A percentile compares a stretch with the other conserved stretches of the same genome.
Evolutionary conservation across 108 stramenopile genomes (phyloP).

Genomic region (Conticribra guillardii): DNA sequence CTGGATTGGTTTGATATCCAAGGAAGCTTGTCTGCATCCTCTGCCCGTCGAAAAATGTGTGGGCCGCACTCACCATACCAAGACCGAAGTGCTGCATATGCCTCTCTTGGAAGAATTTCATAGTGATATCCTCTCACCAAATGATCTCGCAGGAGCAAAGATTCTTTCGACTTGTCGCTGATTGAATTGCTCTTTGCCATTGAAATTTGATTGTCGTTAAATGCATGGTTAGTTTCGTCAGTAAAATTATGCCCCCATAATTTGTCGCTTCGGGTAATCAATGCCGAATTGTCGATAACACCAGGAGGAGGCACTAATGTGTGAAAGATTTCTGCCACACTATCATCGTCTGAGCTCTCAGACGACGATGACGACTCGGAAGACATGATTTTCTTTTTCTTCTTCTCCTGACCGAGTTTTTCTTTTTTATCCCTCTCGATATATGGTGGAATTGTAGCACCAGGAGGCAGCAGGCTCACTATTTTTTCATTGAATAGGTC

Average conservation of each 20-base stretch:
- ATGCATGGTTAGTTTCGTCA: not conserved
- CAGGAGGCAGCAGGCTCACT: constrained; percentile 25
- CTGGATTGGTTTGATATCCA: not conserved
- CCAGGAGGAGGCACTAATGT: constrained; percentile 41
- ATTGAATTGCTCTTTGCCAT: too few relatives aligned
- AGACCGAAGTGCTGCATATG: constrained; percentile 62
- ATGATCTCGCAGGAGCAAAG: constrained; percentile 44
- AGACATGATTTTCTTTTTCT: not conserved
- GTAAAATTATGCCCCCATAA: constrained; percentile 1
- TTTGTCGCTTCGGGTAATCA: constrained; percentile 35
- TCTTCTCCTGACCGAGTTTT: not conserved
- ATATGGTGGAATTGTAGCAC: constrained; percentile 29
- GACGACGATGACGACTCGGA: constrained; percentile 36
- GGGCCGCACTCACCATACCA: constrained; percentile 83
- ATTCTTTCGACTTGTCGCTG: not conserved
- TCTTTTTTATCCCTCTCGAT: constrained; percentile 30
- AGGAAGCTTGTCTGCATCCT: constrained; percentile 3
- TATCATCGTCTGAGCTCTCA: constrained; percentile 35
- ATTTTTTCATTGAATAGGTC: constrained; percentile 21
- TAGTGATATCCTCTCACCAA: constrained; percentile 84
- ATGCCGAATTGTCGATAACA: constrained; percentile 67
- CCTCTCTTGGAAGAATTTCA: constrained; percentile 81
- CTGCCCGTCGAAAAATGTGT: constrained; percentile 57
- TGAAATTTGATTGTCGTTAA: too few relatives aligned
- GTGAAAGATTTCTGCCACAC: constrained; percentile 11